phyloP scores from a whole-genome alignment of 306 rosid species.

The Prunus davidiana region DNA sequence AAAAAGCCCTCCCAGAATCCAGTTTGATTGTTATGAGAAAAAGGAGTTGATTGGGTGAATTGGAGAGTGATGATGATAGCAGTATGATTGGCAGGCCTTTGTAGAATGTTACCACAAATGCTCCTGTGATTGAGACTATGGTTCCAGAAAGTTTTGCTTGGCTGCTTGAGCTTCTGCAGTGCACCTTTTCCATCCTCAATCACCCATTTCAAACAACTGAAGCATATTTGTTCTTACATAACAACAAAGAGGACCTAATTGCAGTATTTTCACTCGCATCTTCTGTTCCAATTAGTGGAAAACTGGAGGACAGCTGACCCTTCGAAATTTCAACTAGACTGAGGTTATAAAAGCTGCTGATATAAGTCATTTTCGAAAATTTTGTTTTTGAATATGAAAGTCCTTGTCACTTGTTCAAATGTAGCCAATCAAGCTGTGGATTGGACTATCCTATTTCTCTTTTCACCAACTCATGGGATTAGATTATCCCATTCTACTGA shows the following conservation, averaged over 20 bases:
- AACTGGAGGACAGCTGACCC: too few species aligned
- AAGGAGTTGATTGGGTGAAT: background rate
- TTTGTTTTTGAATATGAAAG: too few species aligned
- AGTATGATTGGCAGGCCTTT: conserved; percentile 38
- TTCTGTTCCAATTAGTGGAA: too few species aligned
- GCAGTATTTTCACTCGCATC: background rate
- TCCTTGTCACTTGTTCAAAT: too few species aligned
- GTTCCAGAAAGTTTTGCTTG: conserved; percentile 45
- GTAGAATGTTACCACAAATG: conserved; percentile 45
- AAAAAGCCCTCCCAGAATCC: conserved; percentile 26
- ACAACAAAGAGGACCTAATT: background rate
- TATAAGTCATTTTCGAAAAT: too few species aligned
- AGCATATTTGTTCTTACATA: background rate
- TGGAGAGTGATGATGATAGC: background rate
- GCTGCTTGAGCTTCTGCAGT: conserved; percentile 35
- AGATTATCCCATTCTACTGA: too few species aligned
- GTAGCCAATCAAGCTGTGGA: too few species aligned
- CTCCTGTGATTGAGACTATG: conserved; percentile 37
- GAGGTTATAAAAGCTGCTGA: too few species aligned
- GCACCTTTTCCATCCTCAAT: conserved; percentile 44
- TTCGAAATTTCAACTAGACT: too few species aligned
- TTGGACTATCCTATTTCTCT: too few species aligned
- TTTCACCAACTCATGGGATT: too few species aligned
- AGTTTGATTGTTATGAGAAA: conserved; percentile 10
- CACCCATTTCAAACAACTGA: background rate